Conservation (phyloP, 2,329 filamentous ascomycete species). For the Colletotrichum sp. region DNA sequence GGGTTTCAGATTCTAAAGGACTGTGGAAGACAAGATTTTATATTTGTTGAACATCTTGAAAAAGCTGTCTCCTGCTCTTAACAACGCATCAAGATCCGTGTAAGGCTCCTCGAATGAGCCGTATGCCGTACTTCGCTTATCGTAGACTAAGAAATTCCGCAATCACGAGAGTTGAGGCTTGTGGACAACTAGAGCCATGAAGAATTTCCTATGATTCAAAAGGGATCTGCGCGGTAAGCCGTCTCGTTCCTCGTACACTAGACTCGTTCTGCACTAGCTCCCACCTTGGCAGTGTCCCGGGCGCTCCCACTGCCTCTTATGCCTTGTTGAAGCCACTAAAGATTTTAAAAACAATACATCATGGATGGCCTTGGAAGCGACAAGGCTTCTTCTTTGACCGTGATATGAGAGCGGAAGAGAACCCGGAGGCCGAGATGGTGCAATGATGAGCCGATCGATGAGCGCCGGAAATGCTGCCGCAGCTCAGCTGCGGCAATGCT, state of each 20-base stretch:
- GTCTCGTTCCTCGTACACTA: neutral
- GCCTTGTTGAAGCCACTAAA: rapidly evolving
- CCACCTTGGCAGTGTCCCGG: neutral
- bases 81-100: neutral
- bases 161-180: neutral
- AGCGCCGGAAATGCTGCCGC: neutral
- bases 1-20: rapidly evolving
- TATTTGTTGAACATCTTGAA: neutral
- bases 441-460: neutral
- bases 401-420: rapidly evolving
- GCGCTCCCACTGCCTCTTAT: neutral
- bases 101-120: neutral
- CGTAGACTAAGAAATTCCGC: neutral
- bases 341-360: neutral
- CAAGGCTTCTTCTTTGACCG: neutral
- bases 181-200: neutral
- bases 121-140: neutral
- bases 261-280: neutral
- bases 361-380: neutral
- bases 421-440: neutral
- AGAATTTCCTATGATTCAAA: neutral
- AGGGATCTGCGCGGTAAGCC: neutral
- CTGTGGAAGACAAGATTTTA: neutral
- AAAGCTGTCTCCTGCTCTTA: too few species aligned
- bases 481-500: neutral